Evolutionary conservation across 2,329 filamentous ascomycete species (phyloP), one percentile per base, ranked within the genome.

Genomic region (Trichoderma polysporum): DNA sequence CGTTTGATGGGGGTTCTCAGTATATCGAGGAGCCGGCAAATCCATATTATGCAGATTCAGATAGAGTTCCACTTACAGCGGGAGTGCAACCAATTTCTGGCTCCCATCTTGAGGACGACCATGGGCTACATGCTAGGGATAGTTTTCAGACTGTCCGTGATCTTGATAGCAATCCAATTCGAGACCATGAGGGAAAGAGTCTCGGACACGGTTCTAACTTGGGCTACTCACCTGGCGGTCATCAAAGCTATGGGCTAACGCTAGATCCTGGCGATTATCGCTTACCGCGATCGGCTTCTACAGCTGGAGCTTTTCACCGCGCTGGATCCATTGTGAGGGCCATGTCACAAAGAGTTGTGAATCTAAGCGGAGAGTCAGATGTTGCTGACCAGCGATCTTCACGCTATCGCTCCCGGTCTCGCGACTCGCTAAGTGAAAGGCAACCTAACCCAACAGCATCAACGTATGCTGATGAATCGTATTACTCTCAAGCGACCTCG

Each of bases 271-370:
- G 79, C 22, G 83, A 83, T 27, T 77, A 80, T 68, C 82, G 83
- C 61, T 81, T 85, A 52, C 90, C 90, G 50, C 82, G 89, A 45
- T 88, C 90, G 2, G 82, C 86, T 2, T 89, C 89, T 19, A 84
- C 86, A 9, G 84, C 87, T 12, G 86, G 86, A 29, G 90, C 91
- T 19, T 77, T 94, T 61, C 86, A 85, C 27, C 84, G 88, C 71
- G 91, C 91, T 68, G 87, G 91, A 52, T 92, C 91, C 9, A 92
- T 93, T 72, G 87, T 94, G 78, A 87, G 91, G 70, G 88, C 88
- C 69, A 97, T 99, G 88, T 98, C 96, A 35, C 94, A 97, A 80
- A 92, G 95, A 82, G 94, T 99, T 66, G 95, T 99, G 74, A 98
- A 98, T 75, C 87, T 99, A 73, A 97, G 93, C 79, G 97, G 97